A percentile compares a stretch with the other conserved stretches of the same genome.
phyloP scores from a whole-genome alignment of 2,329 filamentous ascomycete species.

The Orbilia oligospora region DNA sequence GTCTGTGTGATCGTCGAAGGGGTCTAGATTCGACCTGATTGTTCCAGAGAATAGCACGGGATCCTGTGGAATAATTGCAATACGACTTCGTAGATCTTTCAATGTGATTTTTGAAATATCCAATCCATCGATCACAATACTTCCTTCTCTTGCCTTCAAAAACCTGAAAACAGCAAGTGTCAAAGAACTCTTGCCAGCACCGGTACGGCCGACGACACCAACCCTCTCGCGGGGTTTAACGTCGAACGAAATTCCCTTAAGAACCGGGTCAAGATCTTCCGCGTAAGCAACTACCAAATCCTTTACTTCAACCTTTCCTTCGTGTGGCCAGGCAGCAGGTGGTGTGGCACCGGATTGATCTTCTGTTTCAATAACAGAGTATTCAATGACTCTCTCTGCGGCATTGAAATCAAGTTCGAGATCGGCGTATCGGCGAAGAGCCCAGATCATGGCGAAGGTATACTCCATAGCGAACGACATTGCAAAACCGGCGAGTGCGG shows the following conservation, averaged over 20 bases:
- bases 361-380: slow-evolving; percentile 78
- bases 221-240: slow-evolving; percentile 78
- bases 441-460: slow-evolving; percentile 75
- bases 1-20: slow-evolving; percentile 80
- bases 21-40: slow-evolving; percentile 81
- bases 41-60: slow-evolving; percentile 86
- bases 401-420: slow-evolving; percentile 76
- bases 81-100: slow-evolving; percentile 78
- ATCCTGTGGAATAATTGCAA: slow-evolving; percentile 87
- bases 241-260: slow-evolving; percentile 78
- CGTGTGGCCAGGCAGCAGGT: slow-evolving; percentile 81
- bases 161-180: slow-evolving; percentile 84
- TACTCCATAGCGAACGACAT: slow-evolving; percentile 81
- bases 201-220: slow-evolving; percentile 83
- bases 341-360: slow-evolving; percentile 74
- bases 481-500: slow-evolving; percentile 81
- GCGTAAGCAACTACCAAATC: slow-evolving; percentile 81
- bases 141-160: slow-evolving; percentile 77
- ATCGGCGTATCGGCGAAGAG: slow-evolving; percentile 77
- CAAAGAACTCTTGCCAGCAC: slow-evolving; percentile 82
- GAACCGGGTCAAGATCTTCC: slow-evolving; percentile 77
- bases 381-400: slow-evolving; percentile 82
- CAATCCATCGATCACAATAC: slow-evolving; percentile 79
- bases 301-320: slow-evolving; percentile 80
- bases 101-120: slow-evolving; percentile 81